Evolutionary conservation across 2,329 filamentous ascomycete genomes (phyloP).

Genomic region (Grosmannia clavigera): DNA sequence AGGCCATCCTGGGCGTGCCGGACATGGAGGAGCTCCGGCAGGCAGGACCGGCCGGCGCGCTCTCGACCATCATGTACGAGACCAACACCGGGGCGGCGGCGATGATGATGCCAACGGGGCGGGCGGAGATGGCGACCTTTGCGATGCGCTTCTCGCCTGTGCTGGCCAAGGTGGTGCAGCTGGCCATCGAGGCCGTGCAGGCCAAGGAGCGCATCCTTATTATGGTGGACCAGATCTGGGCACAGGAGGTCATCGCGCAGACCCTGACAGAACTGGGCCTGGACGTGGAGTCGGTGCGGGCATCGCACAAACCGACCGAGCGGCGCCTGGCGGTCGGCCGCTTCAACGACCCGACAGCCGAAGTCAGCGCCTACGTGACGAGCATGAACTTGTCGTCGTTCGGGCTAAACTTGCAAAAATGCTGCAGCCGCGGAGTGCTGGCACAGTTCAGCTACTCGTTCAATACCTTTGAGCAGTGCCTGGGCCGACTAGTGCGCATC

Average conservation of each 20-base stretch:
- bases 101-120: neutral
- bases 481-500: neutral
- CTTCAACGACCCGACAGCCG: neutral
- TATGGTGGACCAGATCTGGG: neutral
- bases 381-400: neutral
- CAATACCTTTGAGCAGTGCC: neutral
- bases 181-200: neutral
- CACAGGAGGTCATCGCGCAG: neutral
- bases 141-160: neutral
- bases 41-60: neutral
- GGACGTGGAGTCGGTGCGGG: neutral
- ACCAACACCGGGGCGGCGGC: neutral
- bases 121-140: neutral
- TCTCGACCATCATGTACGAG: neutral
- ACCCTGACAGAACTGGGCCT: neutral
- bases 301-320: neutral
- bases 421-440: neutral
- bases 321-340: neutral
- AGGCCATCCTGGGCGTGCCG: neutral
- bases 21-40: neutral
- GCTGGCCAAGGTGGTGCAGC: neutral
- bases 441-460: neutral
- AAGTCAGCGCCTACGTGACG: neutral
- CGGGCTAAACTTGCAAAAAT: neutral
- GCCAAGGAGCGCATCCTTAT: neutral